These are phyloP conservation scores for Didymella pomorum DNA, from an alignment of 2,329 filamentous ascomycete species.

Conservation along the genomic window DNA sequence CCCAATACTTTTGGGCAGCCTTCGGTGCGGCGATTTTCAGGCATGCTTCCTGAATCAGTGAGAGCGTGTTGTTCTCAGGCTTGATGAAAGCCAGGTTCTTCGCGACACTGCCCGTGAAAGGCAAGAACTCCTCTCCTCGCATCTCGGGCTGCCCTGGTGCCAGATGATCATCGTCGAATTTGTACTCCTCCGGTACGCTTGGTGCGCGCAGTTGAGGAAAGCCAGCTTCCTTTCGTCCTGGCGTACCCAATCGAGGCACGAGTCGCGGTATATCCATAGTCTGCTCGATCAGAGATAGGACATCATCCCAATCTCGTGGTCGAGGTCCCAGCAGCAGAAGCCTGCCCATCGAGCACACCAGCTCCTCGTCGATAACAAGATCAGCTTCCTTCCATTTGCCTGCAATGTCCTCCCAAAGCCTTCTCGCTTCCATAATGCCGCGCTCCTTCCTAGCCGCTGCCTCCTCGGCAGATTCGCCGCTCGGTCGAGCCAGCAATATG, in stretches of 20 bases:
- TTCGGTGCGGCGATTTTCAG: constrained; percentile 66
- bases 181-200: constrained; percentile 37
- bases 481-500: constrained; percentile 36
- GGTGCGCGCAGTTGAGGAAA: constrained; percentile 49
- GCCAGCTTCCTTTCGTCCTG: constrained; percentile 37
- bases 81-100: constrained; percentile 53
- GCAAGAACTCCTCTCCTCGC: constrained; percentile 46
- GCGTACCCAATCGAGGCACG: constrained; percentile 49
- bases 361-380: constrained; percentile 75
- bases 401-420: constrained; percentile 82
- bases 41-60: constrained; percentile 72
- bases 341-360: constrained; percentile 83
- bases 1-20: constrained; percentile 80
- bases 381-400: constrained; percentile 76
- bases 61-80: constrained; percentile 67
- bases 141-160: constrained; percentile 27
- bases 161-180: constrained; percentile 42
- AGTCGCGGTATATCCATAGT: constrained; percentile 77
- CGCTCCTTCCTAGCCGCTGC: constrained; percentile 46
- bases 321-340: constrained; percentile 72
- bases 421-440: constrained; percentile 71
- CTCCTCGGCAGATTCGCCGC: constrained; percentile 40
- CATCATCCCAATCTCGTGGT: constrained; percentile 70
- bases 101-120: constrained; percentile 36
- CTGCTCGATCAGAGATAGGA: constrained; percentile 80